Evolutionary conservation across 805 yeast species (phyloP).

Genomic region (Zygoascus bituminiphila): DNA sequence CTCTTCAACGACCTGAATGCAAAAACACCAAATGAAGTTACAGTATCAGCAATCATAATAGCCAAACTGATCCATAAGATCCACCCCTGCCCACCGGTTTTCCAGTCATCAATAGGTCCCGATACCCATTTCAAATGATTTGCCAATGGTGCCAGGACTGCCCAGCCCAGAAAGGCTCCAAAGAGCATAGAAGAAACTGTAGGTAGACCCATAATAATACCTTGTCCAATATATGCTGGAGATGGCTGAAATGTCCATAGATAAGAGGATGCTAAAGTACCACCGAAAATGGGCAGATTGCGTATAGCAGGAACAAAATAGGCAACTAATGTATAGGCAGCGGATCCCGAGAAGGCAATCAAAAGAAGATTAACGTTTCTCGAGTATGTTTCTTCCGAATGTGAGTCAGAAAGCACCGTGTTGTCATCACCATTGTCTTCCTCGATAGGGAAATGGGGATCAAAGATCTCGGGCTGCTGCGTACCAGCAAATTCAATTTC

Average conservation of each 20-base stretch:
- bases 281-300: conserved; percentile 70
- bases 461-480: conserved; percentile 11
- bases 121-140: conserved; percentile 74
- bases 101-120: conserved; percentile 87
- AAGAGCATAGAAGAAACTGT: conserved; percentile 86
- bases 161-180: conserved; percentile 92
- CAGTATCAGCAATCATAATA: conserved; percentile 88
- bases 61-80: conserved; percentile 88
- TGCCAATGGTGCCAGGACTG: conserved; percentile 73
- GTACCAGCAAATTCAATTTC: conserved; percentile 6
- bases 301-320: conserved; percentile 66
- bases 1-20: conserved; percentile 25
- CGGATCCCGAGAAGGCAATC: conserved; percentile 57
- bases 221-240: conserved; percentile 96
- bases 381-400: conserved; percentile 20
- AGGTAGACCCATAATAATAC: conserved; percentile 92
- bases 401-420: conserved; percentile 12
- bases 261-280: conserved; percentile 48
- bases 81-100: conserved; percentile 94
- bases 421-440: conserved; percentile 11
- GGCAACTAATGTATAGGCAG: conserved; percentile 61
- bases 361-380: conserved; percentile 54
- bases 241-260: conserved; percentile 91
- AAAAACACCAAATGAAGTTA: conserved; percentile 67
- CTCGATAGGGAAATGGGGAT: conserved; percentile 16